Evolutionary conservation across 2,329 filamentous ascomycete genomes (phyloP), one percentile per base, ranked within the genome.

Genomic region (Fusarium siculi): DNA sequence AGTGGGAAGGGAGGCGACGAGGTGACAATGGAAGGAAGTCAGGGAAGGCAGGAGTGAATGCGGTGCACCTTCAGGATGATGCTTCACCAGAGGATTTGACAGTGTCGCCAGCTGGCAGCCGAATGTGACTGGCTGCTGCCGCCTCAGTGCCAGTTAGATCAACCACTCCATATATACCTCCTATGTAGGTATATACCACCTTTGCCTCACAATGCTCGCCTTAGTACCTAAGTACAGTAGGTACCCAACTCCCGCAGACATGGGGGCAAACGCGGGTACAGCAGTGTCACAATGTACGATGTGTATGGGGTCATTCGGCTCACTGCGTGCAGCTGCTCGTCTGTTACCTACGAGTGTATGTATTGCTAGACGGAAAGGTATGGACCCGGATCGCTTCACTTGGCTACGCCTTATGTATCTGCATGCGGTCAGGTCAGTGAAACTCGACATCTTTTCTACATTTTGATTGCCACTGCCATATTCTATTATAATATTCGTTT

Each of bases 281-380:
- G 46, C 18, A 74, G 72, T 74, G 57, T 73, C 60, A 74, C 72
- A 66, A 60, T 74, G 72, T 74, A 50, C 64, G 57, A 74, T 74
- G 64, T 47, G 60, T 58, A 73, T 55, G 43, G n/a, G 40, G 47
- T 68, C 66, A 58, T 59, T 61, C 46, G 55, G 39, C 68, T 68
- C 43, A 55, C 34, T 44, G 18, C 30, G 23, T 59, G 18, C 28
- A 47, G 32, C 30, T 64, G 8, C 37, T 69, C 55, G 43, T 63
- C 58, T 46, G 34, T 43, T 56, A 52, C 30, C n/a, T 46, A n/a
- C 44, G 9, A 47, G 30, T 63, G 30, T 46, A 42, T 16, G 15
- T 34, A 30, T 25, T 40, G 25, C 23, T 43, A 44, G 46, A 19
- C 25, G 43, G 21, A 46, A 18, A 21, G 36, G 11, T 30, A 21